phyloP scores from a whole-genome alignment of 2,329 filamentous ascomycete species.

The Septoria linicola region DNA sequence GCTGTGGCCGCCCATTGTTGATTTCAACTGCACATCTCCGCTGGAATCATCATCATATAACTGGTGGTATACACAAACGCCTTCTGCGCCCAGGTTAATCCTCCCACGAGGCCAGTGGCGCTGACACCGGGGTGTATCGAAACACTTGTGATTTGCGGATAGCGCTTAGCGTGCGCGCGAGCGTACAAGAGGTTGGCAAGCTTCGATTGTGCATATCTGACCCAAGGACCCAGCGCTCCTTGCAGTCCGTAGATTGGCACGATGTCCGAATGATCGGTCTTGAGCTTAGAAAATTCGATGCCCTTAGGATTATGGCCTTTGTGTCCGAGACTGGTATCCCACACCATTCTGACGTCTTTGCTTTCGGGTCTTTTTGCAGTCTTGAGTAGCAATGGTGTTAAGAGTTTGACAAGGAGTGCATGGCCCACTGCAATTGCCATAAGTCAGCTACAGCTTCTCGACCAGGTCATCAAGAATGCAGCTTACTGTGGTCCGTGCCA shows the following conservation, averaged over 20 bases:
- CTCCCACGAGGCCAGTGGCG: slow-evolving; percentile 44
- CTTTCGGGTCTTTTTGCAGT: slow-evolving; percentile 26
- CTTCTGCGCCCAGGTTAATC: slow-evolving; percentile 11
- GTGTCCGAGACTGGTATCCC: slow-evolving; percentile 33
- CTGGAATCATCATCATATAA: slow-evolving; percentile 20
- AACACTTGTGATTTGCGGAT: slow-evolving; percentile 48
- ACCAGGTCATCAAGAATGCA: no score
- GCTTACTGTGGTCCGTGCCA: slow-evolving; percentile 34
- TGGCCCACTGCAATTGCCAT: slow-evolving; percentile 30
- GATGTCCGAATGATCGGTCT: slow-evolving; percentile 26
- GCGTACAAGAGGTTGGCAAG: slow-evolving; percentile 53
- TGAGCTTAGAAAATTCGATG: slow-evolving; percentile 34
- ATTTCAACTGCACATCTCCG: slow-evolving; percentile 41
- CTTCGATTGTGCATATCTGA: slow-evolving; percentile 52
- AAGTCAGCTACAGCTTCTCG: no score
- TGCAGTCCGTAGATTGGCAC: slow-evolving; percentile 7
- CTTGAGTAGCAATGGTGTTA: slow-evolving; percentile 29
- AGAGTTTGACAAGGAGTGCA: slow-evolving; percentile 35
- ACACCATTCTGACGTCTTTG: slow-evolving; percentile 35
- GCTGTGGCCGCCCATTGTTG: slow-evolving; percentile 46
- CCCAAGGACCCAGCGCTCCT: slow-evolving; percentile 14
- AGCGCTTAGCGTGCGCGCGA: slow-evolving; percentile 43
- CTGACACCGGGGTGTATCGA: slow-evolving; percentile 53
- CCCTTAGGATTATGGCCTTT: slow-evolving; percentile 21
- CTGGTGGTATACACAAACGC: slow-evolving; percentile 18